These are phyloP conservation scores for barley (Hordeum vulgare) DNA, from an alignment of 176 grass and related monocot genomes.

Conservation along the genomic window DNA sequence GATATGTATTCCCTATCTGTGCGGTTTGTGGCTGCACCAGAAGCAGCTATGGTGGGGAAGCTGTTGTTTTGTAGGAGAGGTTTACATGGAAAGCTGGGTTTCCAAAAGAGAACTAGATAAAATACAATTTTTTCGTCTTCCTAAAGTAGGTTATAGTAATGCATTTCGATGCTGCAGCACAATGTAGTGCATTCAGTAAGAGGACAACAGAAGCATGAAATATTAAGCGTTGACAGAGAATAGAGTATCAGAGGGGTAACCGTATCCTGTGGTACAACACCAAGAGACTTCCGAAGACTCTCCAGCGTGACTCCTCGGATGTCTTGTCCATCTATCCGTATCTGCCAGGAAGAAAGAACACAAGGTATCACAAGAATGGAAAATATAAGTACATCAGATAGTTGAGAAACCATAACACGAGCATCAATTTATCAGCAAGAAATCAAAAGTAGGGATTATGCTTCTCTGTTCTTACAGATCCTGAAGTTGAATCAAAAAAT, in stretches of 20 bases:
- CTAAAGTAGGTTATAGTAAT: conserved; percentile 7
- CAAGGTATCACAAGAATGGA: conserved; percentile 20
- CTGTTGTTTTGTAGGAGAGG: not conserved
- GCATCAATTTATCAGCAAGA: conserved; percentile 9
- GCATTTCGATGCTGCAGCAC: conserved; percentile 4
- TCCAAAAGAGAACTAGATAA: conserved; percentile 17
- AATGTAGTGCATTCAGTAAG: not conserved
- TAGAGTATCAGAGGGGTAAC: conserved; percentile 37
- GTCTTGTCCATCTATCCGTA: conserved; percentile 89
- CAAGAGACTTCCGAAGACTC: conserved; percentile 83
- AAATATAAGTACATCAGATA: conserved; percentile 7
- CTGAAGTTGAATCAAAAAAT: conserved; percentile 88
- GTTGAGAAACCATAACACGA: not conserved
- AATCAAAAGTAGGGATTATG: conserved; percentile 14
- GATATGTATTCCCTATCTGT: conserved; percentile 3
- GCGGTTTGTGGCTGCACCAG: not conserved
- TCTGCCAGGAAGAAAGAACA: conserved; percentile 35
- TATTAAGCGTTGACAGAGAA: conserved; percentile 9
- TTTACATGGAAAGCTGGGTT: conserved; percentile 4
- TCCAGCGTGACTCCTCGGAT: conserved; percentile 73
- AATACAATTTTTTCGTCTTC: not conserved
- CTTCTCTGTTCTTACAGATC: conserved; percentile 62
- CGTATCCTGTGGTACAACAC: conserved; percentile 98
- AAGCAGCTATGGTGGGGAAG: not conserved
- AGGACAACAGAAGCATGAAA: conserved; percentile 1